Conservation (phyloP, 2,329 filamentous ascomycete species). For the Fusarium transvaalense region DNA sequence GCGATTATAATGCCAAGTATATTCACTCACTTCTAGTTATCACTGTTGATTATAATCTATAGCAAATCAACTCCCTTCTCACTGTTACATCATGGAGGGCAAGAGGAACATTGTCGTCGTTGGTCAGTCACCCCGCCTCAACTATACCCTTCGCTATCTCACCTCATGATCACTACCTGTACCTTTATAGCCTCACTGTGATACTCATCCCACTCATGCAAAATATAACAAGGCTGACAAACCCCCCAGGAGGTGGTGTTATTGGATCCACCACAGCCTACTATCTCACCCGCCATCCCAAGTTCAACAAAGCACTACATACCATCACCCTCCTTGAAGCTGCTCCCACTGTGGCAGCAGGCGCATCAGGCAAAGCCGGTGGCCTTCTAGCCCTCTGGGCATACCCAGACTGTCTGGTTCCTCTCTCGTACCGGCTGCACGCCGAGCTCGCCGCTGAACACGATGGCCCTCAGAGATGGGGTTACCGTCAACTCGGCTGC, state of each 20-base stretch:
- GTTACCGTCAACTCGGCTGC: constrained; percentile 83
- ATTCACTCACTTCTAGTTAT: neutral
- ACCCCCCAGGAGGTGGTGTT: constrained; percentile 80
- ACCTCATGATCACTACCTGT: neutral
- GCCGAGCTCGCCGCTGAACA: constrained; percentile 87
- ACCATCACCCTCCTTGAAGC: constrained; percentile 90
- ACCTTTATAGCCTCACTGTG: constrained; percentile 16
- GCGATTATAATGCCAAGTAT: constrained; percentile 21
- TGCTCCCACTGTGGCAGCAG: constrained; percentile 82
- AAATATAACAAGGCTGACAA: constrained; percentile 21
- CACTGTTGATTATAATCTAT: neutral
- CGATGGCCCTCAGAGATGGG: constrained; percentile 82
- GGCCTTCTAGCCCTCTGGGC: constrained; percentile 93
- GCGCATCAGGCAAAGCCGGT: constrained; percentile 93
- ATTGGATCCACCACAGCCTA: constrained; percentile 94
- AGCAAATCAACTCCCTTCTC: neutral
- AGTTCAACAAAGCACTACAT: constrained; percentile 80
- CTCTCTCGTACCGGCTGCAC: constrained; percentile 86
- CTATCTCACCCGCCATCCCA: constrained; percentile 87
- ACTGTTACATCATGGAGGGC: constrained; percentile 49
- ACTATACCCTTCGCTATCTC: neutral
- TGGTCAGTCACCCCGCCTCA: constrained; percentile 52
- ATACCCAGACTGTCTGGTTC: constrained; percentile 86
- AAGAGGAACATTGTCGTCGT: constrained; percentile 65
- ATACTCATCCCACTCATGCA: neutral